These are phyloP conservation scores for Fusarium virguliforme DNA, from an alignment of 2,329 filamentous ascomycete species.

Conservation along the genomic window DNA sequence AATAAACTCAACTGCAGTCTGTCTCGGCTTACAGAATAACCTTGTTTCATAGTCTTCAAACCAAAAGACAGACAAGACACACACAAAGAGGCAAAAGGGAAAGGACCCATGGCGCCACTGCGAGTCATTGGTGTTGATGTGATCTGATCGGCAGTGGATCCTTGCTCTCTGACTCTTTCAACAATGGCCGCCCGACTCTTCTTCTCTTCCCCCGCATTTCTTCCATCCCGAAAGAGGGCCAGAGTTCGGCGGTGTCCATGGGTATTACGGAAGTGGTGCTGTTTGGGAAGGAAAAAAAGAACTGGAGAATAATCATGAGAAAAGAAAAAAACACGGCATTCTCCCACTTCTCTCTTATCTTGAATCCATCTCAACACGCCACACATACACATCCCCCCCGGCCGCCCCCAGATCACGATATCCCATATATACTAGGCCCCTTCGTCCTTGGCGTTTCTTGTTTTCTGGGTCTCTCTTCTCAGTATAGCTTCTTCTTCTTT, in stretches of 20 bases:
- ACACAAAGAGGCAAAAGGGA: conserved; percentile 6
- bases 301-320: conserved; percentile 13
- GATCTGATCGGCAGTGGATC: conserved; percentile 52
- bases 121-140: conserved; percentile 49
- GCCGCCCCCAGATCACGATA: conserved; percentile 13
- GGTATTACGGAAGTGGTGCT: background rate
- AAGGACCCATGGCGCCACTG: conserved; percentile 41
- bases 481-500: conserved; percentile 13
- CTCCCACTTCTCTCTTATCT: conserved; percentile 28
- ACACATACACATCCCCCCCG: background rate
- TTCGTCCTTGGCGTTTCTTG: conserved; percentile 40
- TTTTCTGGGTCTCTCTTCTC: conserved; percentile 4
- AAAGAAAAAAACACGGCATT: conserved; percentile 21
- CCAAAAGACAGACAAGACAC: background rate
- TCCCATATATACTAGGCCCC: conserved; percentile 15
- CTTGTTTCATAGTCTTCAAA: conserved; percentile 6
- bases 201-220: conserved; percentile 48
- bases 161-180: conserved; percentile 15
- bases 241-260: conserved; percentile 33
- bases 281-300: conserved; percentile 23
- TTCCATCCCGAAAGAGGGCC: conserved; percentile 13
- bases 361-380: conserved; percentile 18
- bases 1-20: conserved; percentile 4
- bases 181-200: conserved; percentile 12
- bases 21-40: conserved; percentile 6